Conservation (phyloP, 2,329 filamentous ascomycete species). For the Pyricularia pennisetigena region DNA sequence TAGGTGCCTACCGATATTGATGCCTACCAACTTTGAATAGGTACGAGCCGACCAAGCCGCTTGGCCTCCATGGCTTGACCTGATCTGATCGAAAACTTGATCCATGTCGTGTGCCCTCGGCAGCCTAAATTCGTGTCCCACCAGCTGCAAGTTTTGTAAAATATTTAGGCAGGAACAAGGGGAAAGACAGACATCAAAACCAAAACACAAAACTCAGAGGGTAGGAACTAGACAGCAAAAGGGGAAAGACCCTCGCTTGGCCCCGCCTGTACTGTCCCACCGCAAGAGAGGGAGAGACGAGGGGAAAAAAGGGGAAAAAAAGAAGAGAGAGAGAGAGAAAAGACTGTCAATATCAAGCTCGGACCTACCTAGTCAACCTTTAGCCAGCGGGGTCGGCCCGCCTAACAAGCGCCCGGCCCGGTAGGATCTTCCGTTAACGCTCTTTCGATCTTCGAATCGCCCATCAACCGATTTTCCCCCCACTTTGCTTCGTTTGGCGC, state of each 20-base stretch:
- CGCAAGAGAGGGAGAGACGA: background rate
- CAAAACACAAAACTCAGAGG: background rate
- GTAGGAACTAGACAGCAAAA: background rate
- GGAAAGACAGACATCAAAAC: background rate
- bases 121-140: background rate
- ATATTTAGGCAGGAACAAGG: background rate
- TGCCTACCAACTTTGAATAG: too few relatives aligned
- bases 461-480: background rate
- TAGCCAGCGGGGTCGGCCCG: background rate
- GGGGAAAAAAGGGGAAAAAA: background rate
- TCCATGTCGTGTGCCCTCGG: background rate
- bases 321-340: background rate
- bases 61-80: background rate
- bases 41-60: background rate
- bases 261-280: background rate
- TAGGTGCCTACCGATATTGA: background rate
- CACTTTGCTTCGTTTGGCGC: background rate
- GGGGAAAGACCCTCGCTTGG: background rate
- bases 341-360: background rate
- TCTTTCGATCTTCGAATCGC: background rate
- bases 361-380: background rate
- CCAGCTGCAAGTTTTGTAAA: background rate
- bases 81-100: background rate
- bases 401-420: background rate
- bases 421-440: background rate